Base-by-base conservation (phyloP, 106 monocot species). In the Hemerocallis citrina region DNA sequence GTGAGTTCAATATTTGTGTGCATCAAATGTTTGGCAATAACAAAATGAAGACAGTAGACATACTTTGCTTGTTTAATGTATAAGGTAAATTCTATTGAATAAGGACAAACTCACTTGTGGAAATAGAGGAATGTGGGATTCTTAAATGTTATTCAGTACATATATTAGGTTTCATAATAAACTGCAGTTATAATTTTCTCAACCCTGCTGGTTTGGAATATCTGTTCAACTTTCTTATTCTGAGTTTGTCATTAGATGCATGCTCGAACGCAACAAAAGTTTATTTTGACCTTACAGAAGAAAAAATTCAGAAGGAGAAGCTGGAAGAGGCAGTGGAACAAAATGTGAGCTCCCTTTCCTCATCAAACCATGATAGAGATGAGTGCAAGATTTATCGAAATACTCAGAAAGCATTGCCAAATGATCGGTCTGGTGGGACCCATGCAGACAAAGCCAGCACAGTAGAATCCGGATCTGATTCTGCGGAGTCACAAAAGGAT, bases 301-400 rank as follows among this genome's bases (percentile, higher is more conserved):
- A 51, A 61, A 73, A 72, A 41, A 61, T 32, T 57, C 7, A 34
- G 20, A 69, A 75, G 34, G 75, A 64, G 48, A 75, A 62, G 47
- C 17, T 29, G 50, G 59, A 21, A 67, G 62, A 67, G 39, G 59
- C 17, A 21, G 79, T 73, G 41, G 67, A 68, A 57, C 63, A 64
- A 33, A 70, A 47, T 25, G 71, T 56, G 32, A 34, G 47, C 21
- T 62, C 67, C 15, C 27, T 45, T 57, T 50, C 66, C 40, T 72
- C 71, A 24, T 66, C 55, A 46, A 67, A 21, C 37, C 70, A 65
- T 46, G 55, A 68, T 35, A 54, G 52, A 31, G 62, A 68, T 22
- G 48, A 40, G 4, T 25, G 20, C 12, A 44, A 41, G 41, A 68
- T 49, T 48, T 68, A 63, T 12, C 20, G 29, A 11, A n/a, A 61